These are phyloP conservation scores for Pneumocystis sp. DNA, from an alignment of 1,139 yeast species.

Conservation along the genomic window DNA sequence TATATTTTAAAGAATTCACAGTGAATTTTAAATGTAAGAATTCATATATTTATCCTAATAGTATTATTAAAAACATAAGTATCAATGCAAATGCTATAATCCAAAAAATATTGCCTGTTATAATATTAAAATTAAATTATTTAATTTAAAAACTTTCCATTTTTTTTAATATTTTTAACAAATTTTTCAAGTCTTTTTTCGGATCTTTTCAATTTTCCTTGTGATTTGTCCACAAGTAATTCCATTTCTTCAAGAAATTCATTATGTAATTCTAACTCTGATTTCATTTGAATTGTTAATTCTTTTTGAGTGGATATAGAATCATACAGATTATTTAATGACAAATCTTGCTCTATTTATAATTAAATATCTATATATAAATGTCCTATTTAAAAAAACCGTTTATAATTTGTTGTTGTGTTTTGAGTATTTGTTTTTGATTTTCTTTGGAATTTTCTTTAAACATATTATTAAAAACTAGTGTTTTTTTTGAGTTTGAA, in stretches of 20 bases:
- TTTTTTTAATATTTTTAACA: background rate
- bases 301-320: background rate
- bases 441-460: background rate
- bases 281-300: background rate
- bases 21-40: background rate
- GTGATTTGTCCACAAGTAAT: background rate
- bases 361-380: background rate
- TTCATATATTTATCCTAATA: background rate
- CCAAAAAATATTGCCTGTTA: background rate
- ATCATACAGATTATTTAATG: background rate
- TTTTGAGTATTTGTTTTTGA: background rate
- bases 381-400: background rate
- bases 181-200: background rate
- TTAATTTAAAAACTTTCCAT: background rate
- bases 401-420: background rate
- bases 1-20: background rate
- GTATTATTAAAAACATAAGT: background rate
- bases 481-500: background rate
- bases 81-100: background rate
- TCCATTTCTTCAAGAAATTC: slow-evolving; percentile 1
- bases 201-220: background rate
- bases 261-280: background rate
- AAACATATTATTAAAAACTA: background rate
- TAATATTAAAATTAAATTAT: background rate
- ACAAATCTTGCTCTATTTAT: background rate